Evolutionary conservation across 2,329 filamentous ascomycete genomes (phyloP).

Genomic region (Fusarium sororula): DNA sequence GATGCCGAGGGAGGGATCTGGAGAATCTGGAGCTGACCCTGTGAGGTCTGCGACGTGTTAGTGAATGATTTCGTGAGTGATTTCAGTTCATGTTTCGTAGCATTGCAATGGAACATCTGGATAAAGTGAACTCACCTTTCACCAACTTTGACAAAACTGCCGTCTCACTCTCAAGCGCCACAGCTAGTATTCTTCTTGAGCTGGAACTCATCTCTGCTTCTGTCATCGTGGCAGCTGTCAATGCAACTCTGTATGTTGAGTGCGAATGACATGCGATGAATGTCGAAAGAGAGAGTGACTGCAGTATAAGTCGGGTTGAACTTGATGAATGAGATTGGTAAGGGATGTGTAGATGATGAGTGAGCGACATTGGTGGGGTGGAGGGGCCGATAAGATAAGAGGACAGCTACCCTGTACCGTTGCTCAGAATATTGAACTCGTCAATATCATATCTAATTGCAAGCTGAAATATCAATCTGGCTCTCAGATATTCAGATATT

Average conservation of each 20-base stretch:
- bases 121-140: conserved; percentile 54
- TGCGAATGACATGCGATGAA: not conserved
- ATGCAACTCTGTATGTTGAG: accelerated
- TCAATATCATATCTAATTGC: not conserved
- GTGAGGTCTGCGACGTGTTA: conserved; percentile 58
- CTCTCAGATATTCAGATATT: accelerated
- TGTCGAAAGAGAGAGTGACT: not conserved
- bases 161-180: conserved; percentile 59
- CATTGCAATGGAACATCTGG: not conserved
- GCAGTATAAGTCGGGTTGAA: not conserved
- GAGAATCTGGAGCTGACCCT: conserved; percentile 52
- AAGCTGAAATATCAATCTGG: not conserved
- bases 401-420: not conserved
- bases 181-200: conserved; percentile 64
- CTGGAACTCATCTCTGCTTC: conserved; percentile 33
- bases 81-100: not conserved
- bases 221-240: conserved; percentile 13
- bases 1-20: conserved; percentile 52
- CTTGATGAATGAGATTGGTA: conserved; percentile 26
- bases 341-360: conserved; percentile 31
- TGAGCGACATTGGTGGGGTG: conserved; percentile 19
- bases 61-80: not conserved
- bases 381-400: conserved; percentile 31
- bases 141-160: conserved; percentile 60
- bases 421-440: accelerated